Percentiles rank a stretch among this genome's conserved stretches.
Conservation (phyloP, 305 asterid genomes). For the Fraxinus platypoda region DNA sequence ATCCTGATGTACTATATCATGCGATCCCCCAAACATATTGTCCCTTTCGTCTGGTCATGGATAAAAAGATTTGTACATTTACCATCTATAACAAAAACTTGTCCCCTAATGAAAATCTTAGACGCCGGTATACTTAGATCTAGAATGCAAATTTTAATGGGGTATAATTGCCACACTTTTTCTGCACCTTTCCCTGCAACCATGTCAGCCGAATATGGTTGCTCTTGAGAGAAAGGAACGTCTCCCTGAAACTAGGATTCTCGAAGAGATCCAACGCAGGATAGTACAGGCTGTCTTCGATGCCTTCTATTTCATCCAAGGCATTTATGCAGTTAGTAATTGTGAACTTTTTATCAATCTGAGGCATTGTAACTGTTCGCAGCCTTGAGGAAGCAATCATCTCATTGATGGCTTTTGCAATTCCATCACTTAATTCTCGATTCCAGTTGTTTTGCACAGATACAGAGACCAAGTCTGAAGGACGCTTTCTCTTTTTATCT, state of each 20-base stretch:
- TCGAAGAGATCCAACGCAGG: slow-evolving; percentile 77
- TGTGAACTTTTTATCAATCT: slow-evolving; percentile 47
- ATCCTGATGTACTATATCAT: background rate
- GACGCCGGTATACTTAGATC: background rate
- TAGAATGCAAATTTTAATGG: slow-evolving; percentile 21
- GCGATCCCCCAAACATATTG: background rate
- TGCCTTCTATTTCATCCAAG: slow-evolving; percentile 73
- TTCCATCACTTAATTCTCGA: slow-evolving; percentile 44
- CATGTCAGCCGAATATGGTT: slow-evolving; percentile 51
- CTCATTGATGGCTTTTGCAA: slow-evolving; percentile 57
- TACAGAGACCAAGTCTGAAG: slow-evolving; percentile 40
- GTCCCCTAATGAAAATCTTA: background rate
- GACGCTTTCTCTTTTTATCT: slow-evolving; percentile 73
- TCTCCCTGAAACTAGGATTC: slow-evolving; percentile 64
- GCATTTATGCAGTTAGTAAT: slow-evolving; percentile 67
- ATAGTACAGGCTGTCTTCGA: slow-evolving; percentile 60
- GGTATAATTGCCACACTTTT: slow-evolving; percentile 42
- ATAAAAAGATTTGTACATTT: slow-evolving; percentile 8
- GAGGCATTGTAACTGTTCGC: slow-evolving; percentile 32
- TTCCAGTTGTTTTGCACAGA: slow-evolving; percentile 46
- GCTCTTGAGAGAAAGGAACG: slow-evolving; percentile 56
- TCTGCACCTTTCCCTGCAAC: slow-evolving; percentile 79
- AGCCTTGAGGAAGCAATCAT: slow-evolving; percentile 67
- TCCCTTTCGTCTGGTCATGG: background rate
- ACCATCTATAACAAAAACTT: slow-evolving; percentile 5